Evolutionary conservation across 108 stramenopile genomes (phyloP), one percentile per base, ranked within the genome.

Genomic region (Pseudonitzschia pungens): DNA sequence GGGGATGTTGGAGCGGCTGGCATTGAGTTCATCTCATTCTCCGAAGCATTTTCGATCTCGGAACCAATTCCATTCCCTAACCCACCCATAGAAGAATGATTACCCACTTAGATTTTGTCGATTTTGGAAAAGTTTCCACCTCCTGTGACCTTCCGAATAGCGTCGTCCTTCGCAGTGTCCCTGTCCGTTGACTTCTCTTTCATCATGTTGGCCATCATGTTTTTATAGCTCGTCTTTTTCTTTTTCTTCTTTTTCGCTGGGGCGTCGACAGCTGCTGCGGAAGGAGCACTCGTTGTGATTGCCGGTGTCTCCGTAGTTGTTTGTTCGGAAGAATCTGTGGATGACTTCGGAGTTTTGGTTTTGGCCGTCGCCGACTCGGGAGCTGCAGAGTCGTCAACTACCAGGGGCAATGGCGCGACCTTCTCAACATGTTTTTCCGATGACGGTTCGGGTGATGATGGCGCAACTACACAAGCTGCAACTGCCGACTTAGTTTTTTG

Each of bases 171-270:
- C 77, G 92, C 90, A 71, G 81, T 84, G 68, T 88, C 85, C 22
- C 71, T 80, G 65, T 91, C 85, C 8, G 64, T 20, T 2, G 69
- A 78, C 6, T 63, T 50, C 3, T 72, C 76, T 45, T 75, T 79
- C 75, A 83, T 71, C 88, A 93, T 90, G 29, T 78, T 81, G 2
- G 86, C 84, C 79, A 96, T 81, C 92, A 96, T 92, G 52, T 77
- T 76, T 77, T 96, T 96, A 82, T 96, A 96, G 28, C 80, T 86
- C 10, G 85, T 28, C 82, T 95, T 96, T 83, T 96, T 93, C 82
- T 90, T 96, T 68, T 92, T 92, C 83, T 92, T 93, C 76, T 83
- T 87, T 83, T 92, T 89, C 68, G 77, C 84, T 0, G 70, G 65
- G 24, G 68, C 71, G 16, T 55, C 73, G 11, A 64, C 84, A 26